Conservation (phyloP, 768 basidiomycete genomes). For the Leccinum broughii region DNA sequence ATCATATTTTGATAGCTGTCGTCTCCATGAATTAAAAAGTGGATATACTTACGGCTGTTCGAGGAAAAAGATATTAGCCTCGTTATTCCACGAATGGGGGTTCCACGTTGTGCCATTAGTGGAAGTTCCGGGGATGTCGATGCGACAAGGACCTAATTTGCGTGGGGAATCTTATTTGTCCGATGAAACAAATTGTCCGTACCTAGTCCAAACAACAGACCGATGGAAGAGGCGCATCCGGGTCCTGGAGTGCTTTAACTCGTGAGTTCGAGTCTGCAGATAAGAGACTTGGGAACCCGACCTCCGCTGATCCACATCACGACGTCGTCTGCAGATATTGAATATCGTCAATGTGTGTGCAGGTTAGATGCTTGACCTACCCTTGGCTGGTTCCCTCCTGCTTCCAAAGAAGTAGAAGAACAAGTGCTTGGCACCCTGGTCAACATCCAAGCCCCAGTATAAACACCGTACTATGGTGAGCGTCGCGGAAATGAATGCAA, state of each 20-base stretch:
- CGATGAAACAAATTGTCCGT: constrained; percentile 1
- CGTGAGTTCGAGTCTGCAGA: constrained; percentile 1
- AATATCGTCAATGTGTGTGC: background rate
- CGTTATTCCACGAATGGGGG: constrained; percentile 64
- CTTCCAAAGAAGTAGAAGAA: constrained; percentile 67
- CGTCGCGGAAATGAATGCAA: background rate
- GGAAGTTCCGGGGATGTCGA: constrained; percentile 57
- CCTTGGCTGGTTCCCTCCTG: constrained; percentile 42
- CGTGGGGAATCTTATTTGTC: constrained; percentile 6
- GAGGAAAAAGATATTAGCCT: constrained; percentile 69
- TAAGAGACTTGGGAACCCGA: constrained; percentile 27
- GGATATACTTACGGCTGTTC: constrained; percentile 53
- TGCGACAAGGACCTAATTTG: constrained; percentile 54
- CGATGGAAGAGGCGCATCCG: constrained; percentile 53
- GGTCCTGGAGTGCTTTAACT: constrained; percentile 43
- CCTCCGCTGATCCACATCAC: constrained; percentile 74
- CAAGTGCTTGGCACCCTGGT: constrained; percentile 50
- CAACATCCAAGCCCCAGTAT: constrained; percentile 48
- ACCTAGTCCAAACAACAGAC: constrained; percentile 61
- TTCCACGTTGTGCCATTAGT: constrained; percentile 64
- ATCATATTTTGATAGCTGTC: background rate
- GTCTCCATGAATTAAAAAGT: background rate
- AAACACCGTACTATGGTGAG: constrained; percentile 34
- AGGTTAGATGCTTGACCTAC: constrained; percentile 18
- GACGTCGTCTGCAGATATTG: constrained; percentile 47